phyloP scores from a whole-genome alignment of 2,329 filamentous ascomycete genomes.

The Alternaria conjuncta region DNA sequence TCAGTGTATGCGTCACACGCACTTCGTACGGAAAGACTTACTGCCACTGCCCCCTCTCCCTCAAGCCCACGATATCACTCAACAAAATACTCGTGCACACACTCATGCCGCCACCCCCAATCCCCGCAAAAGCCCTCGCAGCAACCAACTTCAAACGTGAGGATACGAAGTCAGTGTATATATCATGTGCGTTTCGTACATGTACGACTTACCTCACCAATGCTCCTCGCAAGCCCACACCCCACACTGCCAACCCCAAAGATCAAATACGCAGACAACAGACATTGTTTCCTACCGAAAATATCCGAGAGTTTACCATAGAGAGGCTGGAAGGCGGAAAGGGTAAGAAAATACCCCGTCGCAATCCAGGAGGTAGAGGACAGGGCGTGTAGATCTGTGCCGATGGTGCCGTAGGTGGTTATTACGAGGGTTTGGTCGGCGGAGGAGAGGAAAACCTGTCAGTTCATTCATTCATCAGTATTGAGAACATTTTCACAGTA shows the following conservation, averaged over 20 bases:
- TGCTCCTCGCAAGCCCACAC: conserved; percentile 68
- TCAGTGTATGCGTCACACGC: background rate
- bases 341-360: conserved; percentile 71
- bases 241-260: conserved; percentile 70
- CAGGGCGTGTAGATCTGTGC: conserved; percentile 75
- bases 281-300: conserved; percentile 70
- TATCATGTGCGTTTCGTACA: background rate
- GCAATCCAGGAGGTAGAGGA: conserved; percentile 80
- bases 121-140: conserved; percentile 67
- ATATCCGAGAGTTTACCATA: conserved; percentile 76
- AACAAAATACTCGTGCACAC: conserved; percentile 73
- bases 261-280: conserved; percentile 68
- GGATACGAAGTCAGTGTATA: background rate
- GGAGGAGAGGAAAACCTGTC: conserved; percentile 73
- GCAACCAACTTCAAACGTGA: conserved; percentile 62
- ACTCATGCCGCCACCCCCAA: conserved; percentile 76
- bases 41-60: conserved; percentile 76
- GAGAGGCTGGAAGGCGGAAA: conserved; percentile 76
- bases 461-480: background rate
- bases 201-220: conserved; percentile 49
- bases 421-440: conserved; percentile 79
- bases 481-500: too few species aligned
- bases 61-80: conserved; percentile 72
- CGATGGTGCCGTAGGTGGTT: conserved; percentile 78
- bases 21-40: background rate